phyloP scores from a whole-genome alignment of 257 asterid species.

The Verbena officinalis region DNA sequence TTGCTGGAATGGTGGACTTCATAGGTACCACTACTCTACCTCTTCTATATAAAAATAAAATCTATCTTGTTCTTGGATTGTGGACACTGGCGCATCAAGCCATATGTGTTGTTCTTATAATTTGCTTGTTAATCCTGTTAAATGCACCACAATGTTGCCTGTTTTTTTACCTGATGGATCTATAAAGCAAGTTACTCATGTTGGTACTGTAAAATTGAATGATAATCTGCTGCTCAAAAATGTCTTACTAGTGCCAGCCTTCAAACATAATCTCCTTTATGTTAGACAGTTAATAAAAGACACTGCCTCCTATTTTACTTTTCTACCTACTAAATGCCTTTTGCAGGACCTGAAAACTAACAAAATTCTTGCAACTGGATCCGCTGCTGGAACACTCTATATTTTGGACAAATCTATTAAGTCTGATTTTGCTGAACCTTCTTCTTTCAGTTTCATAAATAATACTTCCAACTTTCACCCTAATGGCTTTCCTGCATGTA shows the following conservation, averaged over 20 bases:
- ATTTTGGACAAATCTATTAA: background rate
- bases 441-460: background rate
- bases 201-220: background rate
- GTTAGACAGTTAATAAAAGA: background rate
- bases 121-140: background rate
- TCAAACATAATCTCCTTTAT: background rate
- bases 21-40: no score
- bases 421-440: no score
- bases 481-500: background rate
- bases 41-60: no score
- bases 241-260: background rate
- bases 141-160: background rate
- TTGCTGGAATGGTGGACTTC: background rate
- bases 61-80: background rate
- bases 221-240: background rate
- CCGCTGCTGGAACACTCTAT: background rate
- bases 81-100: background rate
- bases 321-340: background rate
- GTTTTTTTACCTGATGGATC: background rate
- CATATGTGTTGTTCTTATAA: background rate
- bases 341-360: background rate
- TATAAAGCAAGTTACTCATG: no score
- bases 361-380: background rate
- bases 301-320: background rate
- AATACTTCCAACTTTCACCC: background rate